Conservation (phyloP, 495 filamentous ascomycete species). For the Neurospora cerealis region DNA sequence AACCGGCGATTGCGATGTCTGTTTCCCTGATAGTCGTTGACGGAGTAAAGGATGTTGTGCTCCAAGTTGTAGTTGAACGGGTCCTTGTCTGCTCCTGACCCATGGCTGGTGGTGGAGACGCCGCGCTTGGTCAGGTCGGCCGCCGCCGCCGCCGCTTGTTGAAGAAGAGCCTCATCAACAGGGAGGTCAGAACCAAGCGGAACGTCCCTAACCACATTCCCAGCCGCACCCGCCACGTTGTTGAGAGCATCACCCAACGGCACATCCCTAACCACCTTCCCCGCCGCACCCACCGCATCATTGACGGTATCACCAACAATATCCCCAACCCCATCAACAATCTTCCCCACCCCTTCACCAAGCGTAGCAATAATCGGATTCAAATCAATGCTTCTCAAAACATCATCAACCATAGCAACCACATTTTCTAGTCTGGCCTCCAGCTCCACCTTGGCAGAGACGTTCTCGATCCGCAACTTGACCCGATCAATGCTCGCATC, state of each 20-base stretch:
- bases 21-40: conserved; percentile 45
- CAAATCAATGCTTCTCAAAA: conserved; percentile 43
- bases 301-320: neutral
- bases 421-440: conserved; percentile 48
- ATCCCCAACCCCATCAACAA: conserved; percentile 36
- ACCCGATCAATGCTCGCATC: conserved; percentile 44
- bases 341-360: conserved; percentile 34
- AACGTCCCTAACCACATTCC: neutral
- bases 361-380: conserved; percentile 48
- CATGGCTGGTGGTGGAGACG: conserved; percentile 1
- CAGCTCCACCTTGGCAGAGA: conserved; percentile 45
- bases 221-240: neutral
- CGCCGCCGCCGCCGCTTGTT: too few relatives aligned
- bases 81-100: conserved; percentile 9
- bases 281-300: neutral
- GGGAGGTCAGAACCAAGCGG: neutral
- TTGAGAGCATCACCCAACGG: neutral
- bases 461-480: conserved; percentile 40
- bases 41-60: conserved; percentile 43
- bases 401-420: conserved; percentile 43
- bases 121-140: conserved; percentile 11
- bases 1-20: conserved; percentile 47
- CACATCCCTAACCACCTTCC: neutral
- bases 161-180: too few relatives aligned
- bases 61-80: conserved; percentile 30